Evolutionary conservation across 2,329 filamentous ascomycete species (phyloP), one percentile per base, ranked within the genome.

Genomic region (Capronia epimyces): DNA sequence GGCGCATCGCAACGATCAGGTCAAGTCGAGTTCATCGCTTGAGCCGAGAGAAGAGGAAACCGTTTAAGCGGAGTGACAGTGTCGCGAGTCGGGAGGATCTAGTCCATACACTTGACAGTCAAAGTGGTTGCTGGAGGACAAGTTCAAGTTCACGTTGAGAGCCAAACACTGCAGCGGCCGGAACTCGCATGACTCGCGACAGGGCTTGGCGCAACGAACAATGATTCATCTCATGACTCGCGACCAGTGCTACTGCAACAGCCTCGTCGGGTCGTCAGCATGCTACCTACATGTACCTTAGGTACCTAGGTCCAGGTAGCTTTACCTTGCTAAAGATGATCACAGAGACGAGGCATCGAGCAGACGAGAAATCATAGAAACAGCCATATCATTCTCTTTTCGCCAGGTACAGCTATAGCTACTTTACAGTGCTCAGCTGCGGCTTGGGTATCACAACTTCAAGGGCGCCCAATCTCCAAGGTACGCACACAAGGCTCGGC

Each of bases 401-500:
- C 9, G 20, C n/a, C n/a, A n/a, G n/a, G n/a, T n/a, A n/a, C n/a
- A n/a, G n/a, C 39, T 5, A 25, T 16, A 24, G 10, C 5, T 13
- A 24, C 3, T 3, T 27, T 27, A 27, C 20, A 24, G 25, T 4
- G 3, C 24, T 31, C n/a, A 15, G 20, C 24, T 1, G 13, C 22
- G 9, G 5, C 24, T 31, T 9, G 5, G 9, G 20, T 36, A 49
- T 52, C 37, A 43, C 40, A 46, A 41, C 34, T 39, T 51, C 43
- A 49, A 46, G 10, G 32, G 24, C 9, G 18, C 46, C 57, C 55
- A 62, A 16, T 57, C 47, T 15, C 80, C 80, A 59, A 79, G 78
- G 60, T 76, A 83, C 18, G 77, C 74, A 66, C 79, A 82, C 22
- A 83, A 65, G 18, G 79, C 80, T 70, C 96, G 96, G 68, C 90